Conservation (phyloP, 1,284 basidiomycete genomes). For the Rhodofomes roseus region DNA sequence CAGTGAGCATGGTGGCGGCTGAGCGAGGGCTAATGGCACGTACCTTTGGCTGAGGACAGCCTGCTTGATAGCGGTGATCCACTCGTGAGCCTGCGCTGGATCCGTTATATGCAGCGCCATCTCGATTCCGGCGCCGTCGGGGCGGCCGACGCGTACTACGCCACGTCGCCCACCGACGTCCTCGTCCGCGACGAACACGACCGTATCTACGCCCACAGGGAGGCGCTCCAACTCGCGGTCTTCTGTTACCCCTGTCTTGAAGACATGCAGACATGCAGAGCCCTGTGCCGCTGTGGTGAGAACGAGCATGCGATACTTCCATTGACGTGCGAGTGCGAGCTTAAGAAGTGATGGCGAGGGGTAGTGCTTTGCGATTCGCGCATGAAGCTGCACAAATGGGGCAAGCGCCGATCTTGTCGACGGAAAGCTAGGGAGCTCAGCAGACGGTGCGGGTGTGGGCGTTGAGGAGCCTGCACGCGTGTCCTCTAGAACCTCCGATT, state of each 20-base stretch:
- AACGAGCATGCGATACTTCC: slow-evolving; percentile 63
- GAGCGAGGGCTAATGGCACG: slow-evolving; percentile 12
- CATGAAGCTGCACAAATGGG: slow-evolving; percentile 48
- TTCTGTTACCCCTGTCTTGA: slow-evolving; percentile 53
- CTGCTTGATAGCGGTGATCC: slow-evolving; percentile 71
- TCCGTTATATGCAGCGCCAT: slow-evolving; percentile 67
- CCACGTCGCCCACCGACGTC: slow-evolving; percentile 58
- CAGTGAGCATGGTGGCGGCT: not conserved
- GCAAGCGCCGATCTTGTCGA: slow-evolving; percentile 44
- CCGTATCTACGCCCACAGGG: slow-evolving; percentile 69
- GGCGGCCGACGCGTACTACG: slow-evolving; percentile 65
- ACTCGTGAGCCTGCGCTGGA: slow-evolving; percentile 57
- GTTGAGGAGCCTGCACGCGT: slow-evolving; percentile 12
- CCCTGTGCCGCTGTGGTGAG: slow-evolving; percentile 45
- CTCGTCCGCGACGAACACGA: slow-evolving; percentile 69
- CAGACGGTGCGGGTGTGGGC: slow-evolving; percentile 10
- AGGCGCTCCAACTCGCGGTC: slow-evolving; percentile 69
- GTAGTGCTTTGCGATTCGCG: slow-evolving; percentile 60
- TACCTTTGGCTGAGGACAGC: slow-evolving; percentile 69
- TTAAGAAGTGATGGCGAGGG: slow-evolving; percentile 63
- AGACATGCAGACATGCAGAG: slow-evolving; percentile 64
- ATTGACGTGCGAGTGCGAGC: slow-evolving; percentile 67
- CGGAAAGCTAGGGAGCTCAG: slow-evolving; percentile 55
- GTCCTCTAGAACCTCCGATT: slow-evolving; percentile 10
- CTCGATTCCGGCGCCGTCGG: slow-evolving; percentile 48